Percentiles rank a stretch among this genome's conserved stretches.
phyloP scores from a whole-genome alignment of 2,329 filamentous ascomycete genomes.

The Fonsecaea multimorphosa region DNA sequence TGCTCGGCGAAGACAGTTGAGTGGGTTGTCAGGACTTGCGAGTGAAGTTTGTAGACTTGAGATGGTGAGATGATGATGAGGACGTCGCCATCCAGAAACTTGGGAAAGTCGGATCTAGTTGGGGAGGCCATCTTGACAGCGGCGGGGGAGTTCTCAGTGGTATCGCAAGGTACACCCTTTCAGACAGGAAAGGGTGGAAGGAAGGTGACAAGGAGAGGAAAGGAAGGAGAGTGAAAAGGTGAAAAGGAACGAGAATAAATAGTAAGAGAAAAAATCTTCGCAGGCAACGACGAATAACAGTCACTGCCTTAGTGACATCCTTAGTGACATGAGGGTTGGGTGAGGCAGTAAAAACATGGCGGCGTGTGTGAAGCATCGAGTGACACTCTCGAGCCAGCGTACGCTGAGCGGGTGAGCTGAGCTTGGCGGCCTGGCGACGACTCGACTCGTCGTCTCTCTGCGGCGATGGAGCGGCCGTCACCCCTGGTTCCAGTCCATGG shows the following conservation, averaged over 20 bases:
- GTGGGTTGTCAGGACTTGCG: constrained; percentile 39
- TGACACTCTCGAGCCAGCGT: not conserved
- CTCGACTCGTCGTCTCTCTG: not conserved
- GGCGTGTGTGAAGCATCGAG: not conserved
- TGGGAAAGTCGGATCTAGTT: constrained; percentile 43
- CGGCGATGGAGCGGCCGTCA: not conserved
- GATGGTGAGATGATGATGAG: constrained; percentile 45
- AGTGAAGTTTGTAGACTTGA: constrained; percentile 50
- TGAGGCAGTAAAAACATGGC: not conserved
- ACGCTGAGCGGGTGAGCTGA: not conserved
- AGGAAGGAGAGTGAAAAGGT: constrained; percentile 4
- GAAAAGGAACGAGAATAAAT: not conserved
- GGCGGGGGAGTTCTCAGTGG: not conserved
- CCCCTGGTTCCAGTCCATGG: not conserved
- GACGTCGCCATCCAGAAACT: constrained; percentile 50
- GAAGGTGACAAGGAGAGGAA: constrained; percentile 5
- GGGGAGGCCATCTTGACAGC: constrained; percentile 33
- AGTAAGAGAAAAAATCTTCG: not conserved
- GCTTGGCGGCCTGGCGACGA: not conserved
- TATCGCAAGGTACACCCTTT: not conserved
- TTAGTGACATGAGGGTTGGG: not conserved
- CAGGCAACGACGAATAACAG: not conserved
- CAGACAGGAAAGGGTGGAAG: not conserved
- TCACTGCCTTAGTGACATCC: not conserved
- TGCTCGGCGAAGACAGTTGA: constrained; percentile 38